These are phyloP conservation scores for Dictyostelium brefeldianum DNA, from an alignment of 78 protist species.

Conservation along the genomic window DNA sequence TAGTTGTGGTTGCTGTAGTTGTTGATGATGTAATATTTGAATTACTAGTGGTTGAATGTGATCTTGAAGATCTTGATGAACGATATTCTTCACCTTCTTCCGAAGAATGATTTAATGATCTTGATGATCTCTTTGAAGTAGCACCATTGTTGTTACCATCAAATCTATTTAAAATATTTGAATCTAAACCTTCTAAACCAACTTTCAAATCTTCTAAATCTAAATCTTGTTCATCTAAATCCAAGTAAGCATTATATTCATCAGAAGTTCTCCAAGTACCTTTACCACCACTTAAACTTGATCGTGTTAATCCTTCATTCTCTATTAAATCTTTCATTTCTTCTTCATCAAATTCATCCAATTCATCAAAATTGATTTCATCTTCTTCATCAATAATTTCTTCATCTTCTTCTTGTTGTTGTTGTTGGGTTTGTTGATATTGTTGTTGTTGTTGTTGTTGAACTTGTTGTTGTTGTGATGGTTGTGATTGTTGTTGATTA, in stretches of 20 bases:
- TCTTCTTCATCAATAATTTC: conserved; percentile 16
- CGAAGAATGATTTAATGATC: conserved; percentile 4
- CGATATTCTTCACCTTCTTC: not conserved
- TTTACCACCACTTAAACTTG: not conserved
- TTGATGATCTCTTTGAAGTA: not conserved
- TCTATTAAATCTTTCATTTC: conserved; percentile 30
- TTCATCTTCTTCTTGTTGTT: not conserved
- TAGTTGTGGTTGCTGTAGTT: not conserved
- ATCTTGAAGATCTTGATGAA: conserved; percentile 7
- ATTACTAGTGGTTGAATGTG: not conserved
- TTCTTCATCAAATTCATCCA: conserved; percentile 68
- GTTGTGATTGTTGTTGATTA: conserved; percentile 33
- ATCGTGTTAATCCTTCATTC: conserved; percentile 10
- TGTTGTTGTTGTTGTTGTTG: not conserved
- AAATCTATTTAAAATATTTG: conserved; percentile 27
- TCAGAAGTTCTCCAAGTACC: conserved; percentile 55
- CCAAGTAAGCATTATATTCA: conserved; percentile 74
- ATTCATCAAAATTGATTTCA: conserved; percentile 28
- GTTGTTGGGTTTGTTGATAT: not conserved
- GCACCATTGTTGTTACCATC: no score
- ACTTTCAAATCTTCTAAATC: conserved; percentile 54
- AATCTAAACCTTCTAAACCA: conserved; percentile 65
- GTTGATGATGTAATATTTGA: not conserved
- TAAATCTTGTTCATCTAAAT: conserved; percentile 51
- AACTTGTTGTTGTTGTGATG: not conserved